Evolutionary conservation across 495 filamentous ascomycete genomes (phyloP).

Genomic region (Chaetomium tenue): DNA sequence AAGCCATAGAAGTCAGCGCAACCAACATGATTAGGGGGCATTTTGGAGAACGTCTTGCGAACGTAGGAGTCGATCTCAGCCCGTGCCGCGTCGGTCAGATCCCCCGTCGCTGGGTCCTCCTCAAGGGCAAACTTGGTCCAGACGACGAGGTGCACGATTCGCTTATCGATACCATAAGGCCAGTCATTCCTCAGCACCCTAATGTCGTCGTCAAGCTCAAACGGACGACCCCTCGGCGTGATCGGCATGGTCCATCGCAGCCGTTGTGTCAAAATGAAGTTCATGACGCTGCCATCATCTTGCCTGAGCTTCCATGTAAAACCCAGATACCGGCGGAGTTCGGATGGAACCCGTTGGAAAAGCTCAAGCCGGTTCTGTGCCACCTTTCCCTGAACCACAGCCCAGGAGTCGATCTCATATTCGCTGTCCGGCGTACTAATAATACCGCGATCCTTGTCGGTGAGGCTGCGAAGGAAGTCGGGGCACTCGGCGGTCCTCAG

Average conservation of each 20-base stretch:
- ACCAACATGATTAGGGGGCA: conserved; percentile 46
- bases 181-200: conserved; percentile 84
- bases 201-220: conserved; percentile 56
- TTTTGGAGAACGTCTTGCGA: conserved; percentile 55
- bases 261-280: conserved; percentile 65
- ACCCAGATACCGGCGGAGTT: conserved; percentile 68
- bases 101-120: conserved; percentile 63
- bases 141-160: conserved; percentile 78
- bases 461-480: conserved; percentile 58
- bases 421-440: conserved; percentile 63
- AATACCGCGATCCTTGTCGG: conserved; percentile 57
- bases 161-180: conserved; percentile 77
- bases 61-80: conserved; percentile 68
- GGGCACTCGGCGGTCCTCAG: conserved; percentile 66
- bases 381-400: conserved; percentile 60
- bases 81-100: conserved; percentile 62
- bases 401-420: conserved; percentile 61
- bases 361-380: conserved; percentile 64
- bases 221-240: conserved; percentile 38
- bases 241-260: conserved; percentile 58
- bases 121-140: conserved; percentile 81
- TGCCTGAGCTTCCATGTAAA: conserved; percentile 61
- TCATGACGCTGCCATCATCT: conserved; percentile 69
- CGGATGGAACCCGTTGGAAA: conserved; percentile 71
- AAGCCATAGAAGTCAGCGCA: not conserved